Evolutionary conservation across 768 basidiomycete species (phyloP), one percentile per base, ranked within the genome.

Genomic region (Mycena albidolilacea): DNA sequence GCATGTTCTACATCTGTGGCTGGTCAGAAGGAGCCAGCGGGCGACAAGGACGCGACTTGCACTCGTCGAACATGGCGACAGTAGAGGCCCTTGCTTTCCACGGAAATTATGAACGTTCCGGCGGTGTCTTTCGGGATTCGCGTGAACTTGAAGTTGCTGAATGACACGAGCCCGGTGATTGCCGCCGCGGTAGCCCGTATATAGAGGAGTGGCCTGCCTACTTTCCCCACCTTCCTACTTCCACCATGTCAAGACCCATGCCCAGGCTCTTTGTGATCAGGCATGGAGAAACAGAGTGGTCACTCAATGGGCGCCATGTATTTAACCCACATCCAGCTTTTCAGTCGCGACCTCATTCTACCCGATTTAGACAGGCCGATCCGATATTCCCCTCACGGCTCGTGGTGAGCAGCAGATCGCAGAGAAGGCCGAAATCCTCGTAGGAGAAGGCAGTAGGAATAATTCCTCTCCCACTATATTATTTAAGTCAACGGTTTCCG

Each of bases 221-320:
- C 30, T 30, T 30, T 30, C 30, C 30, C 30, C 30, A 30, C 30
- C 30, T 30, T 30, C 30, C 30, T 30, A 30, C 30, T 21, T 19
- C 59, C 60, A 57, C 54, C 50, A 74, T 74, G 73, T 39, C 73
- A n/a, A 23, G 64, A 11, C 74, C 74, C n/a, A 89, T 90, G 83
- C 95, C 95, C 41, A 89, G 95, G 67, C 82, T 97, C 60, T 93
- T 95, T 81, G 82, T 96, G 59, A 86, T 96, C 76, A 89, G 95
- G 72, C 95, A 97, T 80, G 95, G 66, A 15, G 94, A 98, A 85
- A 98, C 97, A 1, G 97, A 97, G 80, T 98, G 97, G 96, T 95
- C 95, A 19, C 78, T 93, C 55, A 96, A 93, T 77, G 96, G 96
- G 90, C 37, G 68, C 43, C 65, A 66, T 68, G 64, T 73, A 46